Evolutionary conservation across 306 rosid genomes (phyloP).

Genomic region (Casuarina glauca): DNA sequence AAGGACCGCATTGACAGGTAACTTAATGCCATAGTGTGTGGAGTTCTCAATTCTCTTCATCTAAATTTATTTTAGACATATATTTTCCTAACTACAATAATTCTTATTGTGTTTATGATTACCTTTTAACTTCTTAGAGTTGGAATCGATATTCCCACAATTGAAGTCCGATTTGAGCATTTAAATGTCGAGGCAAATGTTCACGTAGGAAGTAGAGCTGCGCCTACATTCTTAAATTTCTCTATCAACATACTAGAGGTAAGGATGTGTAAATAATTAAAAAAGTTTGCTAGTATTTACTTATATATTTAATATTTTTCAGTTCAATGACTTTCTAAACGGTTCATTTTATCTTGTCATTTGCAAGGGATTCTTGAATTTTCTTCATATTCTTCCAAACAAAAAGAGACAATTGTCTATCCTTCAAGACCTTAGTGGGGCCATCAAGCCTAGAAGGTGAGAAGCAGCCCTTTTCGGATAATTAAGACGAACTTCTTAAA

Average conservation of each 20-base stretch:
- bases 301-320: neutral
- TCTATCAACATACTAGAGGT: slow-evolving; percentile 42
- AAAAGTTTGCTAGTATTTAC: neutral
- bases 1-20: slow-evolving; percentile 71
- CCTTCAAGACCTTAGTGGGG: slow-evolving; percentile 71
- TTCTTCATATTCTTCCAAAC: slow-evolving; percentile 34
- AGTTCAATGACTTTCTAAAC: neutral
- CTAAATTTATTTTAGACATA: neutral
- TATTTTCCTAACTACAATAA: neutral
- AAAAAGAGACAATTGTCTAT: slow-evolving; percentile 47
- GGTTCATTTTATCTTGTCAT: neutral
- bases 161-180: slow-evolving; percentile 73
- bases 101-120: neutral
- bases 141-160: slow-evolving; percentile 61
- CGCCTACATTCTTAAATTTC: slow-evolving; percentile 56
- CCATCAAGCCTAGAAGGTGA: slow-evolving; percentile 66
- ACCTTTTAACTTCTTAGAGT: slow-evolving; percentile 38
- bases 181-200: slow-evolving; percentile 60
- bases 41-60: neutral
- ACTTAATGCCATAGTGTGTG: neutral
- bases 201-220: slow-evolving; percentile 64
- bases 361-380: slow-evolving; percentile 35
- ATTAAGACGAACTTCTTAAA: neutral
- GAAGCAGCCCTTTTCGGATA: neutral
- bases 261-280: neutral